These are phyloP conservation scores for Myxozyma neotropica DNA, from an alignment of 805 yeast species.

Conservation along the genomic window DNA sequence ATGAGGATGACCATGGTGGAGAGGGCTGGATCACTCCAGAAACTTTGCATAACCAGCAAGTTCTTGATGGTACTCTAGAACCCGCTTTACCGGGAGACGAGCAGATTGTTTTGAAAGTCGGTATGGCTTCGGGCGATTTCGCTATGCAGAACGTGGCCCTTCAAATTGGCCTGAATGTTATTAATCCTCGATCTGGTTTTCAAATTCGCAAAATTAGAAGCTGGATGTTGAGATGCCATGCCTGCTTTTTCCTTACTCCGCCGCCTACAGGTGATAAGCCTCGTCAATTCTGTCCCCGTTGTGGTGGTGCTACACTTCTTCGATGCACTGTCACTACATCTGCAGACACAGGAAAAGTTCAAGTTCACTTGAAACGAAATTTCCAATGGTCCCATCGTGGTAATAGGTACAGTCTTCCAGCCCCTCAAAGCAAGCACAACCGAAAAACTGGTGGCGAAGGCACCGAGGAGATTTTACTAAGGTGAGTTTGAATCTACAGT, in stretches of 20 bases:
- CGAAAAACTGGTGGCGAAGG: slow-evolving; percentile 69
- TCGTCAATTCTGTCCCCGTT: slow-evolving; percentile 87
- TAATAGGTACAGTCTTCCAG: slow-evolving; percentile 73
- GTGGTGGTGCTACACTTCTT: slow-evolving; percentile 91
- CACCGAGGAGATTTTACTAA: slow-evolving; percentile 74
- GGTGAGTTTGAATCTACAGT: slow-evolving; percentile 40
- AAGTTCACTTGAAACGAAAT: slow-evolving; percentile 85
- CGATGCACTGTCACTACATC: slow-evolving; percentile 74
- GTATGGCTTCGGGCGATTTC: slow-evolving; percentile 92
- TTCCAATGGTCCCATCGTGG: slow-evolving; percentile 95
- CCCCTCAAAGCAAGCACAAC: slow-evolving; percentile 83
- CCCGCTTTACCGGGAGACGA: slow-evolving; percentile 53
- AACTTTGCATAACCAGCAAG: slow-evolving; percentile 66
- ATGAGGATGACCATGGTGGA: slow-evolving; percentile 74
- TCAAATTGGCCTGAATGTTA: slow-evolving; percentile 83
- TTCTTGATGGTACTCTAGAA: slow-evolving; percentile 53
- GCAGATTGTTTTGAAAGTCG: slow-evolving; percentile 61
- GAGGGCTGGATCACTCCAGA: slow-evolving; percentile 93
- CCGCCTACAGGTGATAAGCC: slow-evolving; percentile 65
- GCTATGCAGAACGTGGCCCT: slow-evolving; percentile 95
- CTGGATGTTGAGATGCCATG: slow-evolving; percentile 96
- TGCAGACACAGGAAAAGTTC: slow-evolving; percentile 66
- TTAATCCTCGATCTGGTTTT: slow-evolving; percentile 81
- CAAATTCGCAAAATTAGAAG: slow-evolving; percentile 83
- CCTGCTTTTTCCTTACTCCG: slow-evolving; percentile 84